phyloP scores from a whole-genome alignment of 768 basidiomycete genomes.

The Holtermanniella nyarrowii region DNA sequence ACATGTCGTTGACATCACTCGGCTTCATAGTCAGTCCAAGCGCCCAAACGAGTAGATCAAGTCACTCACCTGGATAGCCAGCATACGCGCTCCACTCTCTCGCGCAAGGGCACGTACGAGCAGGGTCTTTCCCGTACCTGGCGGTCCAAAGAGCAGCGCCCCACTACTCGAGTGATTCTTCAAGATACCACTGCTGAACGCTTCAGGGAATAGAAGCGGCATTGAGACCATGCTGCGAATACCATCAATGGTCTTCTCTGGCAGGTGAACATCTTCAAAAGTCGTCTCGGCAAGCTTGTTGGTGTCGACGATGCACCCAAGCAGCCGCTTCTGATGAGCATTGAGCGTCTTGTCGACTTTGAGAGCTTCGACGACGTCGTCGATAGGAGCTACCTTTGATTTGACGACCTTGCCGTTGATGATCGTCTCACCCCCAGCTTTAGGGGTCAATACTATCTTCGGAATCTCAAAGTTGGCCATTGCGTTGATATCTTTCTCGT shows the following conservation, averaged over 20 bases:
- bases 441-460: background rate
- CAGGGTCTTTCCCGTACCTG: slow-evolving; percentile 80
- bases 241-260: slow-evolving; percentile 77
- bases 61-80: slow-evolving; percentile 51
- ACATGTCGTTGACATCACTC: slow-evolving; percentile 90
- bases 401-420: background rate
- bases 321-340: slow-evolving; percentile 64
- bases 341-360: slow-evolving; percentile 68
- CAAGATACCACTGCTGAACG: slow-evolving; percentile 78
- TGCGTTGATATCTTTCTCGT: background rate
- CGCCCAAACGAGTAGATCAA: too few relatives aligned
- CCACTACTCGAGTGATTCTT: slow-evolving; percentile 87
- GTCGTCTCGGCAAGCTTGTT: slow-evolving; percentile 54
- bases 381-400: slow-evolving; percentile 21
- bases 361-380: slow-evolving; percentile 67
- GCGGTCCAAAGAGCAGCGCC: slow-evolving; percentile 83
- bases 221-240: slow-evolving; percentile 83
- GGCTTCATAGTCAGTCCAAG: slow-evolving; percentile 46
- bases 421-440: background rate
- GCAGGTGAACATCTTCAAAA: slow-evolving; percentile 79
- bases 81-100: slow-evolving; percentile 88
- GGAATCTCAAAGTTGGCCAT: background rate
- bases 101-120: slow-evolving; percentile 82
- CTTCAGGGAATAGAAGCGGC: slow-evolving; percentile 72
- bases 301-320: slow-evolving; percentile 78